phyloP scores from a whole-genome alignment of 345 rosid genomes.

The Euphorbia peplus region DNA sequence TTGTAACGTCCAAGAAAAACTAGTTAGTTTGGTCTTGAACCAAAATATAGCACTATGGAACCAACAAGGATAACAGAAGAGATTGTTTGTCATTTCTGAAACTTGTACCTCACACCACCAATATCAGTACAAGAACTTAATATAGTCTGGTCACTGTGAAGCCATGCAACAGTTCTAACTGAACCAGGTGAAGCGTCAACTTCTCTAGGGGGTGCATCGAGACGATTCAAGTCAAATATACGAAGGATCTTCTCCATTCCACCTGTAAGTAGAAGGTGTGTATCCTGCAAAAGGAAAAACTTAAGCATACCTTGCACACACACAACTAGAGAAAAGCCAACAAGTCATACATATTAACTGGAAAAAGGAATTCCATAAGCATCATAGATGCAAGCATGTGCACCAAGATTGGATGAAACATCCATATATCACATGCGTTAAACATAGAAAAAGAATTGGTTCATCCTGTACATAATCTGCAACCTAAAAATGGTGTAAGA shows the following conservation, averaged over 20 bases:
- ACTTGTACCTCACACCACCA: conserved; percentile 80
- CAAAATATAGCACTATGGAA: background rate
- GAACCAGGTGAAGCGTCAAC: conserved; percentile 85
- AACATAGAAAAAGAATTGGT: too few relatives aligned
- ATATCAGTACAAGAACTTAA: conserved; percentile 85
- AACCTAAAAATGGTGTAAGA: background rate
- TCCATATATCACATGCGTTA: background rate
- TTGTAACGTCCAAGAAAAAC: conserved; percentile 2
- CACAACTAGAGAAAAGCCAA: background rate
- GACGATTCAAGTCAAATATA: conserved; percentile 78
- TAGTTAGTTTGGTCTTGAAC: background rate
- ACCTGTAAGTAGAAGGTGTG: conserved; percentile 84
- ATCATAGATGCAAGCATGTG: background rate
- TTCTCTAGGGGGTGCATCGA: conserved; percentile 87
- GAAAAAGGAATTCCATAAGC: background rate
- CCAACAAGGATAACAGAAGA: too few relatives aligned
- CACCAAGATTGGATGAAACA: background rate
- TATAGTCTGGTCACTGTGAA: conserved; percentile 93
- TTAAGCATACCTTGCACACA: background rate
- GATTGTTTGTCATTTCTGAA: conserved; percentile 5
- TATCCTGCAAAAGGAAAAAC: conserved; percentile 48
- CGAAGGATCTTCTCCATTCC: conserved; percentile 90
- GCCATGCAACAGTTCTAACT: conserved; percentile 86
- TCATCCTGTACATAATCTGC: too few relatives aligned
- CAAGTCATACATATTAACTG: background rate